Percentiles rank a stretch among this genome's conserved stretches.
Conservation (phyloP, 2,329 filamentous ascomycete species). For the Pyrenophora seminiperda region DNA sequence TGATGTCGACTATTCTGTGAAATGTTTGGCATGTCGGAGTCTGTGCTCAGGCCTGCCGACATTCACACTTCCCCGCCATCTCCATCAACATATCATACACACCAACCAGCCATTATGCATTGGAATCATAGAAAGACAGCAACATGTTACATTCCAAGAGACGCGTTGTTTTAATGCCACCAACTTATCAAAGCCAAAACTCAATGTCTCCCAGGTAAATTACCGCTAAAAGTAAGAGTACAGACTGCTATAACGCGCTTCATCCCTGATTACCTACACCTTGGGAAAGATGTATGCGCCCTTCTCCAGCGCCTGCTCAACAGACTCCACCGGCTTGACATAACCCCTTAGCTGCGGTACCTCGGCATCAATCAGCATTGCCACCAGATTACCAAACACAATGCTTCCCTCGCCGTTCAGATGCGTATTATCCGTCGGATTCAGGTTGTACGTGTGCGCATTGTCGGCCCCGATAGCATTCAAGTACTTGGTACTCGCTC, state of each 20-base stretch:
- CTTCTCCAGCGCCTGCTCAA: slow-evolving; percentile 17
- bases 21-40: slow-evolving; percentile 13
- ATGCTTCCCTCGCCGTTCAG: slow-evolving; percentile 27
- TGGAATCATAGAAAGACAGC: no score
- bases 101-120: no score
- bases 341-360: slow-evolving; percentile 16
- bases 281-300: slow-evolving; percentile 21
- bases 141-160: no score
- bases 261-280: no score
- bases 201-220: no score
- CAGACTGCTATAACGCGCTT: no score
- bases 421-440: slow-evolving; percentile 28
- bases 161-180: no score
- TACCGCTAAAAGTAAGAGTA: no score
- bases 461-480: slow-evolving; percentile 56
- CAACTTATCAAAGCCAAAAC: no score
- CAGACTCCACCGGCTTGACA: slow-evolving; percentile 17
- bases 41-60: slow-evolving; percentile 7
- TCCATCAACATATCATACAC: neutral
- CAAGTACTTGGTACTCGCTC: slow-evolving; percentile 56
- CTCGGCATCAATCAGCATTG: slow-evolving; percentile 19
- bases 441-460: slow-evolving; percentile 57
- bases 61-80: neutral
- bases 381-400: slow-evolving; percentile 33
- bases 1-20: slow-evolving; percentile 6